Base-by-base conservation (phyloP, 2,329 filamentous ascomycete species). In the Aphanoascus verrucosus region DNA sequence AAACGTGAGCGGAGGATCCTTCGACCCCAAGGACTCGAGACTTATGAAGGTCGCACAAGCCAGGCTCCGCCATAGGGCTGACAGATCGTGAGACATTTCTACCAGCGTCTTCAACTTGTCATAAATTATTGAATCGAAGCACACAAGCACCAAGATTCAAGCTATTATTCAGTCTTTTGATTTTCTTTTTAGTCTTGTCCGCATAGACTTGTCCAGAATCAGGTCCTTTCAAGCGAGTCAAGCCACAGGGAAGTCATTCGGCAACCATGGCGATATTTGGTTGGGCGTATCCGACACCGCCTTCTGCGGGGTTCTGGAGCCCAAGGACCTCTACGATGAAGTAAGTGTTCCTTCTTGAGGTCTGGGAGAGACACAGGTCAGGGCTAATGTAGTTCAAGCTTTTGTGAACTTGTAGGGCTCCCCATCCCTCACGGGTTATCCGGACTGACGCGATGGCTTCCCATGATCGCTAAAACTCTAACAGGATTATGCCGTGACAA, bases 241-340 rank as follows among this genome's bases (percentile, higher is more conserved):
- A n/a, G 2, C 41, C 11, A 28, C 41, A 5, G 17, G 40, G 9
- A 9, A 14, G 17, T 15, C 7, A 42, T 15, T 9, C 15, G 6
- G n/a, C 31, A 3, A 17, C n/a, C 9, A 48, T 48, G 45, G 45
- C 45, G 7, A 28, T 28, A 9, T 48, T 48, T 12, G 45, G 45
- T n/a, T 48, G 45, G 45, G 7, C 32, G 4, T 48, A 48, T 38
- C 32, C 45, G 6, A 20, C 31, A 1, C 7, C 45, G 15, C 45
- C 45, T 15, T 17, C 17, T 17, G 32, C 32, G 32, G 45, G 45
- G 11, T 48, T 48, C 8, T 48, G 45, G 45, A n/a, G 45, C 17
- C 45, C 31, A 23, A 48, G 45, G 19, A 48, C 45, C 23, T 48
- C 45, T 12, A 48, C 45, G 20, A 48, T 48, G 45, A 48, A 48